Percentiles rank a stretch among this genome's conserved stretches.
Conservation (phyloP, 768 basidiomycete species). For the Tylopilus plumbeoviolaceoides region DNA sequence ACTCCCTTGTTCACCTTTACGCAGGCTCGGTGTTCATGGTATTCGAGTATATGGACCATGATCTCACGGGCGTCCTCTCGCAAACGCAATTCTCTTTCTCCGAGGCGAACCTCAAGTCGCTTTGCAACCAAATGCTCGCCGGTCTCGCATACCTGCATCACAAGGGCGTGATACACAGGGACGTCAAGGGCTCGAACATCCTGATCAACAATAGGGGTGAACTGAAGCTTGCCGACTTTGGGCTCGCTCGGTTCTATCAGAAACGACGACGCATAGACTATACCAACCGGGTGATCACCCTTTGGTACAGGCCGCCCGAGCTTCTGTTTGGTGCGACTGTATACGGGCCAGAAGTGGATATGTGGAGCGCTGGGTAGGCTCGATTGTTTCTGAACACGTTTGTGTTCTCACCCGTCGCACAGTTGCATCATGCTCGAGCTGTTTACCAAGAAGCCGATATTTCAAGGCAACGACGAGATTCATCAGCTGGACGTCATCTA, state of each 20-base stretch:
- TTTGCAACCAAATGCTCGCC: constrained; percentile 92
- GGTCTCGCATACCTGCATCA: constrained; percentile 94
- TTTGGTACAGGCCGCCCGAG: constrained; percentile 98
- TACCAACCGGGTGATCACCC: constrained; percentile 98
- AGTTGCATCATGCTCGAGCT: constrained; percentile 99
- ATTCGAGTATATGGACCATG: constrained; percentile 99
- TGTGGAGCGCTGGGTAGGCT: constrained; percentile 96
- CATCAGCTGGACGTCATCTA: constrained; percentile 94
- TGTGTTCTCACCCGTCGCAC: background rate
- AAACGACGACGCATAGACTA: constrained; percentile 89
- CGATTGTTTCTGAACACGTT: background rate
- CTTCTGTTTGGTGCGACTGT: constrained; percentile 91
- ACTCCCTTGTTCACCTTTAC: constrained; percentile 5
- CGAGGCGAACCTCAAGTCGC: constrained; percentile 88
- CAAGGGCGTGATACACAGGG: constrained; percentile 94
- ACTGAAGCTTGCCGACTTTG: constrained; percentile 96
- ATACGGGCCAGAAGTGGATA: constrained; percentile 96
- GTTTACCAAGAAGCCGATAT: constrained; percentile 93
- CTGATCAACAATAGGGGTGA: constrained; percentile 87
- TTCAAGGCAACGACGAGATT: constrained; percentile 97
- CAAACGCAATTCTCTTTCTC: constrained; percentile 86
- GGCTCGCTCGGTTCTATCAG: constrained; percentile 93
- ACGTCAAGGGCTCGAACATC: constrained; percentile 99
- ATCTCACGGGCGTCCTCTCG: constrained; percentile 89
- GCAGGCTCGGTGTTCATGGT: constrained; percentile 98